These are phyloP conservation scores for Skeletonema grethae DNA, from an alignment of 108 stramenopile species.

Conservation along the genomic window DNA sequence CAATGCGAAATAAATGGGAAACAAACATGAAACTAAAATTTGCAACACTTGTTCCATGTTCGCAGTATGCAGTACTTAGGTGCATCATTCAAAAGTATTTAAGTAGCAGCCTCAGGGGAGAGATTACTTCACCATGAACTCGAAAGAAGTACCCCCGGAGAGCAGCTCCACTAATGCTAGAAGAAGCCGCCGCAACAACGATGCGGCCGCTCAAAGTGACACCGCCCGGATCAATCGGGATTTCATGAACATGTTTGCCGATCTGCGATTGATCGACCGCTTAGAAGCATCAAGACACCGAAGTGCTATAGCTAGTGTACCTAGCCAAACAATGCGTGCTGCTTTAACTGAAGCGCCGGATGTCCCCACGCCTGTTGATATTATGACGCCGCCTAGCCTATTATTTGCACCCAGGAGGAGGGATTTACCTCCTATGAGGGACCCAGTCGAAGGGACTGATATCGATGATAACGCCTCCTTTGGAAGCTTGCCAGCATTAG, in stretches of 20 bases:
- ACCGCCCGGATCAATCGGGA: background rate
- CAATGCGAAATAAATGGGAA: too few species aligned
- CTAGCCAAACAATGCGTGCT: background rate
- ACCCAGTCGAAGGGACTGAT: background rate
- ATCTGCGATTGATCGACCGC: background rate
- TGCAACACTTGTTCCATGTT: too few species aligned
- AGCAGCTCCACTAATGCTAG: background rate
- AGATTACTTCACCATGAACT: background rate
- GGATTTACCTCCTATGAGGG: too few species aligned
- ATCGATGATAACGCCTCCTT: background rate
- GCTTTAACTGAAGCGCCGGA: background rate
- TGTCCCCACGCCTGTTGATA: too few species aligned
- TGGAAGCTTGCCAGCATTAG: background rate
- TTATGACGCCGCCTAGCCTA: too few species aligned
- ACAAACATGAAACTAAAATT: too few species aligned
- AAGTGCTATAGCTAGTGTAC: too few species aligned
- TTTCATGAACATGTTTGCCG: conserved; percentile 2
- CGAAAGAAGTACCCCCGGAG: background rate
- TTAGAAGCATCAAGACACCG: too few species aligned
- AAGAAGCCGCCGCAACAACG: background rate
- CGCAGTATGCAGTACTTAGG: too few species aligned
- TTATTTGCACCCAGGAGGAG: too few species aligned
- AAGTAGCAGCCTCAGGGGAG: background rate
- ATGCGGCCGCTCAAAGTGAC: background rate
- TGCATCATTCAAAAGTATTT: too few species aligned